Evolutionary conservation across 139 green algal species (phyloP).

Genomic region (Picochlorum sp.): DNA sequence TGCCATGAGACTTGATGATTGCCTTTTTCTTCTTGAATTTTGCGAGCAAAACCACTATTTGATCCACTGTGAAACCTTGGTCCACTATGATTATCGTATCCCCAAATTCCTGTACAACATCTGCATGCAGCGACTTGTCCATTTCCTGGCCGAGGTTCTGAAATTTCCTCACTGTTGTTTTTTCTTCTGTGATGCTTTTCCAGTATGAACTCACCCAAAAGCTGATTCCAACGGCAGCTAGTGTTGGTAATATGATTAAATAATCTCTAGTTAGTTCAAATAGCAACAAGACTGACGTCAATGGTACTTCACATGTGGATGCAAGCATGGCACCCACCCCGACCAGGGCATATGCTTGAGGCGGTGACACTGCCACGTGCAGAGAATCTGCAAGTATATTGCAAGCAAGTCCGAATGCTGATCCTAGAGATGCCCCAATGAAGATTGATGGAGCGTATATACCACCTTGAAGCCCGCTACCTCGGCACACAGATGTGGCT

Average conservation of each 20-base stretch:
- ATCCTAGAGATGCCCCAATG: conserved; percentile 53
- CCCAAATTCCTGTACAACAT: no score
- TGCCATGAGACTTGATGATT: no score
- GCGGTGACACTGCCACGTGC: conserved; percentile 21
- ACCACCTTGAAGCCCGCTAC: conserved; percentile 63
- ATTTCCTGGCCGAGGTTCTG: no score
- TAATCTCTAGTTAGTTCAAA: conserved; percentile 76
- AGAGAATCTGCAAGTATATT: conserved; percentile 7
- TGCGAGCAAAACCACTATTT: no score
- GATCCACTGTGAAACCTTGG: no score
- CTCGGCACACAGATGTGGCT: conserved; percentile 66
- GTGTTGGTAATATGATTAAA: conserved; percentile 59
- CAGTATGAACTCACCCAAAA: conserved; percentile 25
- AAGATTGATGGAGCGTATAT: conserved; percentile 93
- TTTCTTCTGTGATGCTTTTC: not conserved
- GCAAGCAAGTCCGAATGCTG: conserved; percentile 27
- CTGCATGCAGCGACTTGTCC: no score
- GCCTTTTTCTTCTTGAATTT: no score
- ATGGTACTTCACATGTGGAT: conserved; percentile 27
- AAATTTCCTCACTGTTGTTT: conserved; percentile 3
- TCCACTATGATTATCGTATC: no score
- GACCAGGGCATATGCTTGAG: conserved; percentile 54
- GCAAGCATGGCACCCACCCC: conserved; percentile 65
- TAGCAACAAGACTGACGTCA: conserved; percentile 48
- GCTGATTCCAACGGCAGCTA: conserved; percentile 55